Evolutionary conservation across 78 protist species (phyloP).

Genomic region (Diacronema lutheri): DNA sequence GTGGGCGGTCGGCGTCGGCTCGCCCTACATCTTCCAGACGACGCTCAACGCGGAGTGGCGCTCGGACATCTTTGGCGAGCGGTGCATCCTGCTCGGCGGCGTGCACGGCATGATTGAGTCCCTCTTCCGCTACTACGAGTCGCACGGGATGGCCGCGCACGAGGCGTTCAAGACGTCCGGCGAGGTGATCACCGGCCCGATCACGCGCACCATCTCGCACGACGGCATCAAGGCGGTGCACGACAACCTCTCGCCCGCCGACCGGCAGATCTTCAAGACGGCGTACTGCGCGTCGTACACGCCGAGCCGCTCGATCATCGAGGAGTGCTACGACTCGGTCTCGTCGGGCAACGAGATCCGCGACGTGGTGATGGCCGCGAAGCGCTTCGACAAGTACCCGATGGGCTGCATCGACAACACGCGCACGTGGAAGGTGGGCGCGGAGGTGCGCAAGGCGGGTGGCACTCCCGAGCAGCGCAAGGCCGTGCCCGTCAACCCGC

Average conservation of each 20-base stretch:
- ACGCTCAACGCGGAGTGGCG: constrained; percentile 31
- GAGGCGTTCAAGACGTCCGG: constrained; percentile 21
- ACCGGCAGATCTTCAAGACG: neutral
- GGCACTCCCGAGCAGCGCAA: constrained; percentile 13
- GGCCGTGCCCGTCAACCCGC: neutral
- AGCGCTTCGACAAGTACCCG: neutral
- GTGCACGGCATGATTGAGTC: constrained; percentile 38
- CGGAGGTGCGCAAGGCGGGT: constrained; percentile 14
- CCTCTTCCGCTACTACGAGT: constrained; percentile 22
- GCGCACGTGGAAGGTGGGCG: constrained; percentile 19
- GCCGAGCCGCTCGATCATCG: constrained; percentile 21
- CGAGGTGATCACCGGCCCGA: constrained; percentile 32
- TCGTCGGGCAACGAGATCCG: constrained; percentile 41
- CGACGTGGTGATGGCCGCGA: constrained; percentile 19
- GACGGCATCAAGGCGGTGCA: constrained; percentile 31
- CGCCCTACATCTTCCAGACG: constrained; percentile 32
- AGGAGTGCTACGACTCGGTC: constrained; percentile 36
- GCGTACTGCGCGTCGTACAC: constrained; percentile 33
- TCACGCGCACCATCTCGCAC: constrained; percentile 21
- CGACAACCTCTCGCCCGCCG: neutral
- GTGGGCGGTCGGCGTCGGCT: constrained; percentile 32
- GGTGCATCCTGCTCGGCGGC: constrained; percentile 40
- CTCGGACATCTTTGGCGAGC: constrained; percentile 45
- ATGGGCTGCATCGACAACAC: neutral
- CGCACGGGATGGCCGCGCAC: constrained; percentile 30